Evolutionary conservation across 169 alveolate genomes (phyloP), one percentile per base, ranked within the genome.

Genomic region (Eimeria tenella): DNA sequence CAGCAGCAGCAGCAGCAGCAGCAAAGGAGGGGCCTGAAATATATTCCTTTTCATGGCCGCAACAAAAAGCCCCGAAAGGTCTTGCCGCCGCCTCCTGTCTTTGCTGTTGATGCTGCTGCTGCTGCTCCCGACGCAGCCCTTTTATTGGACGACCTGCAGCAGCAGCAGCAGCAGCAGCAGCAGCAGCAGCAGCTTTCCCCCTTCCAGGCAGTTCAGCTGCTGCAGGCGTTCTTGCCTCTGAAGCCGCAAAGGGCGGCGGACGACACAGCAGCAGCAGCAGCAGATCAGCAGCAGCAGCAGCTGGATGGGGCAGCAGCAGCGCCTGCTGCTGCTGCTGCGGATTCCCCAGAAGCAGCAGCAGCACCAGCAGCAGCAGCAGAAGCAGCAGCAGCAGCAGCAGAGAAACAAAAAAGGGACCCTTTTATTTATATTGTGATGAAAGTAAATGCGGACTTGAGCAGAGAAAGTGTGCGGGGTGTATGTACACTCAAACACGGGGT

Each of bases 401-500:
- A 74, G n/a, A 10, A 55, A 6, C 4, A 23, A 4, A 8, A 11
- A 68, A 25, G 42, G n/a, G 84, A 49, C 58, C 62, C 53, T 74
- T 13, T 65, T 31, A 62, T 53, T 9, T 49, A 15, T 19, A 49
- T 82, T 42, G 19, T 31, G 62, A 7, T 77, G 87, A 65, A 65
- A 25, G 84, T 93, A 10, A 55, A 50, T 4, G 94, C 92, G 49
- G 95, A 93, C 55, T 65, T 93, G 88, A 86, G 73, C 65, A 55
- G 95, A 42, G 94, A 93, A 68, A 52, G 86, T 42, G 95, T 93
- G 23, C 90, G 95, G n/a, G 95, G 95, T 50, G 94, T 86, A 19
- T 79, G 90, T 73, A 68, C 77, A 31, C 94, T 93, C 15, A 91
- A 77, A 13, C 63, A 74, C 21, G 95, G 95, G 1, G 94, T 93